Conservation (phyloP, 441 rosid genomes). For the Euphorbia celastroides region DNA sequence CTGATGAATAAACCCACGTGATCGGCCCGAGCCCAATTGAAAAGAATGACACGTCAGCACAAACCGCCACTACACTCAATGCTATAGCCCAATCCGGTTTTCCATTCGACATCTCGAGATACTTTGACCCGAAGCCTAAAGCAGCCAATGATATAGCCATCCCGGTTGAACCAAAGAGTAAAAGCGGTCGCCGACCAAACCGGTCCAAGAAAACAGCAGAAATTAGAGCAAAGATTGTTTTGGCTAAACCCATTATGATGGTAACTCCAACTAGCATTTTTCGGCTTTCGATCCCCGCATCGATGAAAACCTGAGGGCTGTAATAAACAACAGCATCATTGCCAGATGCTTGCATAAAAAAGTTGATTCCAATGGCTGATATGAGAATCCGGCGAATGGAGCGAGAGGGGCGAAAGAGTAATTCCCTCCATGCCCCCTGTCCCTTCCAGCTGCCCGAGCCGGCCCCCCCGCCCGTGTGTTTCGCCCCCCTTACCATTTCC, state of each 20-base stretch:
- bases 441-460: constrained; percentile 29
- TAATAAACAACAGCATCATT: constrained; percentile 57
- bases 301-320: constrained; percentile 50
- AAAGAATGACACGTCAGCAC: constrained; percentile 42
- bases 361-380: constrained; percentile 46
- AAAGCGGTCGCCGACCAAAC: constrained; percentile 42
- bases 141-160: constrained; percentile 38
- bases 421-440: constrained; percentile 47
- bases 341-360: constrained; percentile 68
- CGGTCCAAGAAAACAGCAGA: constrained; percentile 48
- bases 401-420: constrained; percentile 32
- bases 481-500: constrained; percentile 34
- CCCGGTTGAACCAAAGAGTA: constrained; percentile 42
- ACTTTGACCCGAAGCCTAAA: constrained; percentile 43
- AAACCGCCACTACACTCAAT: constrained; percentile 32
- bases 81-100: constrained; percentile 36
- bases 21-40: constrained; percentile 53
- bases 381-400: constrained; percentile 39
- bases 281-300: constrained; percentile 34
- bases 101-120: constrained; percentile 21
- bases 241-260: constrained; percentile 47
- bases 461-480: constrained; percentile 9
- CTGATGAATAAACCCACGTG: constrained; percentile 51
- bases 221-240: constrained; percentile 31
- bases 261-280: constrained; percentile 42